Conservation (phyloP, 768 basidiomycete species). For the Amanita pallidorosea region DNA sequence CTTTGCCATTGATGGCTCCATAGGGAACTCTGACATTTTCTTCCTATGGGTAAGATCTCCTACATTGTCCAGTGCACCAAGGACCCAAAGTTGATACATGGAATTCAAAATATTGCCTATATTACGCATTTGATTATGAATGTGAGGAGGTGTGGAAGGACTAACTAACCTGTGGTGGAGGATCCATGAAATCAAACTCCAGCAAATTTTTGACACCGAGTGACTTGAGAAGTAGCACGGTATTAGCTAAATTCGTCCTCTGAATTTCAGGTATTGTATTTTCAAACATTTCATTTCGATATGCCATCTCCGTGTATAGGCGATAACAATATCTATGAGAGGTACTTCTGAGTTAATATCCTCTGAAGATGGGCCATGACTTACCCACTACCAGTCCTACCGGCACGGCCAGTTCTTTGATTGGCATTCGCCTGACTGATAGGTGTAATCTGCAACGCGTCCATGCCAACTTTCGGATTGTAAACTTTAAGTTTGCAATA, state of each 20-base stretch:
- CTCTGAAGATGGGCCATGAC: slow-evolving; percentile 14
- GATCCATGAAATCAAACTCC: slow-evolving; percentile 99
- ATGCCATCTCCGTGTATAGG: slow-evolving; percentile 95
- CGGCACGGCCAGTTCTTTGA: slow-evolving; percentile 92
- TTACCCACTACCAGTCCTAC: slow-evolving; percentile 91
- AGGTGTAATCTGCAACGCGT: slow-evolving; percentile 96
- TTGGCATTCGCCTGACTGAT: slow-evolving; percentile 98
- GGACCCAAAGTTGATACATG: slow-evolving; percentile 99
- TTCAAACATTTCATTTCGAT: slow-evolving; percentile 87
- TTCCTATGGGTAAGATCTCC: slow-evolving; percentile 92
- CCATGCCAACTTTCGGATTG: slow-evolving; percentile 99
- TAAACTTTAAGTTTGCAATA: slow-evolving; percentile 98
- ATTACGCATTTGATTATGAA: not conserved
- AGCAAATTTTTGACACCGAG: slow-evolving; percentile 94
- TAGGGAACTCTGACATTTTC: slow-evolving; percentile 98
- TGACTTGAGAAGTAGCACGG: slow-evolving; percentile 88
- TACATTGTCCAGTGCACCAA: slow-evolving; percentile 93
- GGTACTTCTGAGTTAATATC: slow-evolving; percentile 2
- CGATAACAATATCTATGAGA: slow-evolving; percentile 83
- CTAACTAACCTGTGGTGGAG: slow-evolving; percentile 90
- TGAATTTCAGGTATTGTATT: slow-evolving; percentile 99
- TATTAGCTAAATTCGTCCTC: slow-evolving; percentile 94
- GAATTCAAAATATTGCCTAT: slow-evolving; percentile 93
- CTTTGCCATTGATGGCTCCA: slow-evolving; percentile 99
- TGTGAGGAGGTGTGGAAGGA: not conserved